Evolutionary conservation across 2,329 filamentous ascomycete genomes (phyloP).

Genomic region (Neopestalotiopsis clavispora): DNA sequence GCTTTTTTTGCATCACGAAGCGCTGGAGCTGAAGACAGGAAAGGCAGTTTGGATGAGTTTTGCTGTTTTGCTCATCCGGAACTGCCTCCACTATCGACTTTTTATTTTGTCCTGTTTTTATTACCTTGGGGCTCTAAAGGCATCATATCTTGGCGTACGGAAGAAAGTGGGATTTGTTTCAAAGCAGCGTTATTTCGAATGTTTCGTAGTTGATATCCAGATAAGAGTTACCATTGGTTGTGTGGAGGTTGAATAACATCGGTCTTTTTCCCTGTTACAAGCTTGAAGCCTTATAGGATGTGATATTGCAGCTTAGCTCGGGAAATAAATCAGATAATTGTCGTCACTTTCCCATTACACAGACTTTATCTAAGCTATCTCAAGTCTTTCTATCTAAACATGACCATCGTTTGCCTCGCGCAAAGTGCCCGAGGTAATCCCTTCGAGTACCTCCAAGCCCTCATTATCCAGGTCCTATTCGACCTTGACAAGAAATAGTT

Average conservation of each 20-base stretch:
- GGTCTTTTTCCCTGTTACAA: not conserved
- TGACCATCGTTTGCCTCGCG: not conserved
- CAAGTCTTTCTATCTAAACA: not conserved
- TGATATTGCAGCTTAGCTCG: not conserved
- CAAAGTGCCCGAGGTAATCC: not conserved
- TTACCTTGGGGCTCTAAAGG: too few relatives aligned
- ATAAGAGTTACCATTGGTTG: not conserved
- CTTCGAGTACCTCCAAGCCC: not conserved
- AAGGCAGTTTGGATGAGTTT: not conserved
- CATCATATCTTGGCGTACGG: slow-evolving; percentile 7
- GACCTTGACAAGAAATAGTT: too few relatives aligned
- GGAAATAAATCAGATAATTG: too few relatives aligned
- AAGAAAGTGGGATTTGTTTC: not conserved
- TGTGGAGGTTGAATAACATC: not conserved
- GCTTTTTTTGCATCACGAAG: not conserved
- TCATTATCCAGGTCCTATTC: not conserved
- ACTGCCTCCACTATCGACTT: not conserved
- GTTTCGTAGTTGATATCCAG: slow-evolving; percentile 8
- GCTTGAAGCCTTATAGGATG: too few relatives aligned
- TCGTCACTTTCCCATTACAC: not conserved
- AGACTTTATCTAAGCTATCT: not conserved
- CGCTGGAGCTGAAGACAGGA: slow-evolving; percentile 4
- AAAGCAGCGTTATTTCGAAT: not conserved
- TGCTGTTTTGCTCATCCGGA: not conserved
- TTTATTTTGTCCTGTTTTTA: not conserved